Conservation (phyloP, 2,329 filamentous ascomycete genomes). For the Neofusicoccum umdonicola region DNA sequence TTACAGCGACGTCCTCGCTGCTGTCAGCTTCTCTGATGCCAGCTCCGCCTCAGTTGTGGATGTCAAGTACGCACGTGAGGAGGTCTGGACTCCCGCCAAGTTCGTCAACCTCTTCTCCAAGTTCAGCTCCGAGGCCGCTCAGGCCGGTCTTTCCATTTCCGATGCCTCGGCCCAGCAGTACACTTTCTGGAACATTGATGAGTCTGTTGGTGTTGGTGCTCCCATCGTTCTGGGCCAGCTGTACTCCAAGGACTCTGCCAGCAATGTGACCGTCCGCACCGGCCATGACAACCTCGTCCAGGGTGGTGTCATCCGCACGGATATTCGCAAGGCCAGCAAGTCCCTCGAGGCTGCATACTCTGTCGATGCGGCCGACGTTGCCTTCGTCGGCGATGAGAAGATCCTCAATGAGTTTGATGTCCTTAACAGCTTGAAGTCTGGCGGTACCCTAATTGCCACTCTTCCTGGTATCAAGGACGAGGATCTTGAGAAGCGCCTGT, state of each 20-base stretch:
- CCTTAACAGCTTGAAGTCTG: slow-evolving; percentile 65
- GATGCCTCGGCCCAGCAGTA: slow-evolving; percentile 72
- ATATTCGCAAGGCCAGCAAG: slow-evolving; percentile 80
- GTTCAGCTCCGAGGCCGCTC: slow-evolving; percentile 35
- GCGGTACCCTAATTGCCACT: slow-evolving; percentile 72
- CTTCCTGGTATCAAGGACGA: slow-evolving; percentile 80
- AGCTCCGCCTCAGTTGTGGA: slow-evolving; percentile 63
- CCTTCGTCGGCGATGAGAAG: slow-evolving; percentile 75
- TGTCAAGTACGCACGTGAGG: slow-evolving; percentile 81
- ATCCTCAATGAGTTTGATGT: slow-evolving; percentile 77
- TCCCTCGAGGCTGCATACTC: slow-evolving; percentile 82
- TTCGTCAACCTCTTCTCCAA: slow-evolving; percentile 49
- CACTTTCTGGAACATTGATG: slow-evolving; percentile 88
- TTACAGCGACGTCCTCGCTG: slow-evolving; percentile 86
- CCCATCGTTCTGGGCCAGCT: slow-evolving; percentile 62
- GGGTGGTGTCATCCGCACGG: slow-evolving; percentile 78
- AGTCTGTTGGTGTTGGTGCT: slow-evolving; percentile 64
- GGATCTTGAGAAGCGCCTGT: slow-evolving; percentile 83
- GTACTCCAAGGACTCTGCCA: slow-evolving; percentile 58
- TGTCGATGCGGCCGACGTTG: slow-evolving; percentile 73
- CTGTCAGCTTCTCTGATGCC: slow-evolving; percentile 69
- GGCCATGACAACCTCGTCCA: slow-evolving; percentile 63
- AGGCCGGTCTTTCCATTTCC: slow-evolving; percentile 53
- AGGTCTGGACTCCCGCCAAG: slow-evolving; percentile 60
- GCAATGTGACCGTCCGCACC: slow-evolving; percentile 60